These are phyloP conservation scores for Claviceps maximensis DNA, from an alignment of 2,329 filamentous ascomycete genomes.

Conservation along the genomic window DNA sequence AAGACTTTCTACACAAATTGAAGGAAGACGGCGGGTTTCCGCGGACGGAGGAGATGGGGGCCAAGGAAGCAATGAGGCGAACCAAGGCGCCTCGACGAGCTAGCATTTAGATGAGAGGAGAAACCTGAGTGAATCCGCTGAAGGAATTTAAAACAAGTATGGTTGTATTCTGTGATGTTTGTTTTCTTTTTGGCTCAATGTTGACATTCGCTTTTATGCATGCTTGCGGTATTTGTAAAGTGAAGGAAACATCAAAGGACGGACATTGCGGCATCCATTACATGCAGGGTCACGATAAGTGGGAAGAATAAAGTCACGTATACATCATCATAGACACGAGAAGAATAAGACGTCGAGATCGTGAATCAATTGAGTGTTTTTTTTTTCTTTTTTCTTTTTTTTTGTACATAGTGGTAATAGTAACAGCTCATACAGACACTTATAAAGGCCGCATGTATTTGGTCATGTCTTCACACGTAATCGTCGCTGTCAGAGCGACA, in stretches of 20 bases:
- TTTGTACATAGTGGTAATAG: slow-evolving; percentile 3
- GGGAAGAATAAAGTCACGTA: no score
- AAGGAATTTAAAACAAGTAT: not conserved
- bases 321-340: no score
- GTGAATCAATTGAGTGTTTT: slow-evolving; percentile 2
- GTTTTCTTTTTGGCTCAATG: no score
- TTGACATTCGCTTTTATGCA: no score
- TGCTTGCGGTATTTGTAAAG: no score
- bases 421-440: not conserved
- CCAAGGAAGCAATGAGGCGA: slow-evolving; percentile 61
- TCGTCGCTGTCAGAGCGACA: not conserved
- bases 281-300: no score
- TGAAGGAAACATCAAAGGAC: no score
- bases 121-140: not conserved
- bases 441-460: slow-evolving; percentile 1
- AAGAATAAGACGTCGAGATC: no score
- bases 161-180: no score
- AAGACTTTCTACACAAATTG: slow-evolving; percentile 63
- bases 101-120: slow-evolving; percentile 43
- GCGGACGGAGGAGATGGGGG: slow-evolving; percentile 57
- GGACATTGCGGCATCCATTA: no score
- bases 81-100: slow-evolving; percentile 70
- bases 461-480: not conserved
- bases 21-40: slow-evolving; percentile 66
- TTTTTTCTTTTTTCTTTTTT: slow-evolving; percentile 1